phyloP scores from a whole-genome alignment of 495 filamentous ascomycete genomes.

The Choiromyces venosus region DNA sequence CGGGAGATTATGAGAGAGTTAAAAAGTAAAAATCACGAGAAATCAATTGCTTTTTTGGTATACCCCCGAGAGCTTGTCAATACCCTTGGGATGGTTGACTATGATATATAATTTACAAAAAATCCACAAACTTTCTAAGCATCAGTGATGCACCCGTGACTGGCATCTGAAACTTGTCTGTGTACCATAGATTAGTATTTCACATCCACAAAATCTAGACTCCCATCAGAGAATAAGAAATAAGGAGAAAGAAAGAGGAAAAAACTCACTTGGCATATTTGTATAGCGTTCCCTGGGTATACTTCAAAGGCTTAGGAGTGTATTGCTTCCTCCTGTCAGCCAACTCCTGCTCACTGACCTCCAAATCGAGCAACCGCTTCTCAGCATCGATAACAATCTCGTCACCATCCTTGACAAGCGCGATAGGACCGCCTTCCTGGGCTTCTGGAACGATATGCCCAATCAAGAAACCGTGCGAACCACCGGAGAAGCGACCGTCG shows the following conservation, averaged over 20 bases:
- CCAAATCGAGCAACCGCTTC: conserved; percentile 55
- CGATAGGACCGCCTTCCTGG: conserved; percentile 48
- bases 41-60: neutral
- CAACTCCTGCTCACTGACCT: conserved; percentile 60
- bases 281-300: conserved; percentile 65
- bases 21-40: neutral
- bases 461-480: conserved; percentile 73
- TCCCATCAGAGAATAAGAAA: neutral
- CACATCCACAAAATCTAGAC: neutral
- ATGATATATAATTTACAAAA: conserved; percentile 2
- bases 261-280: conserved; percentile 63
- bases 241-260: neutral
- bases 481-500: conserved; percentile 71
- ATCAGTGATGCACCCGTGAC: conserved; percentile 76
- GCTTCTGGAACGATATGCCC: conserved; percentile 93
- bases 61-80: neutral
- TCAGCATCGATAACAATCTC: conserved; percentile 67
- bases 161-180: conserved; percentile 59
- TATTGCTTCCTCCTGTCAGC: conserved; percentile 58
- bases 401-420: conserved; percentile 63
- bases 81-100: neutral
- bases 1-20: no score
- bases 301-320: conserved; percentile 61
- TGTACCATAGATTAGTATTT: conserved; percentile 5
- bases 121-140: conserved; percentile 37